Percentiles rank a stretch among this genome's conserved stretches.
phyloP scores from a whole-genome alignment of 352 stramenopile species.

The Phytophthora europaea region DNA sequence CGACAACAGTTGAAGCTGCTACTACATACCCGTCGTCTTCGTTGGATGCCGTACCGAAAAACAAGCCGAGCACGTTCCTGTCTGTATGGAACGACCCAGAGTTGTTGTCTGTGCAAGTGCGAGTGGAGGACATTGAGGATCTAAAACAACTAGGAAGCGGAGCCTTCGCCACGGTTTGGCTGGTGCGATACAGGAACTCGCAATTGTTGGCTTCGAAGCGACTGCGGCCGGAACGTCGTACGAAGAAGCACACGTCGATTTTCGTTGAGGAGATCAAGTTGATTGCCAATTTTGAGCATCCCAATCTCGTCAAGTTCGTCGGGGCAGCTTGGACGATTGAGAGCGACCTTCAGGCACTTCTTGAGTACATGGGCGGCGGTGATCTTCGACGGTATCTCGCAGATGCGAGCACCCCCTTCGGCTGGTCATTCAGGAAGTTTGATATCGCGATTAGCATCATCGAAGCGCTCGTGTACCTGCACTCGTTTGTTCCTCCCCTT shows the following conservation, averaged over 20 bases:
- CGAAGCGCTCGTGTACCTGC: slow-evolving; percentile 51
- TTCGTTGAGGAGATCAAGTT: slow-evolving; percentile 60
- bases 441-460: slow-evolving; percentile 49
- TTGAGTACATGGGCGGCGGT: slow-evolving; percentile 52
- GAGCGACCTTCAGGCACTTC: slow-evolving; percentile 47
- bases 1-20: slow-evolving; percentile 6
- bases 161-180: slow-evolving; percentile 43
- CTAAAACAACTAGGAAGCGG: slow-evolving; percentile 35
- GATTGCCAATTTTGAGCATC: slow-evolving; percentile 53
- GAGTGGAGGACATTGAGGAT: slow-evolving; percentile 40
- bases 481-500: slow-evolving; percentile 45
- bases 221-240: slow-evolving; percentile 26
- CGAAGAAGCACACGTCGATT: slow-evolving; percentile 43
- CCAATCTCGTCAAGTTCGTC: slow-evolving; percentile 53
- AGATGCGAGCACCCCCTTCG: slow-evolving; percentile 7
- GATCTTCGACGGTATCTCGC: slow-evolving; percentile 45
- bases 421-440: slow-evolving; percentile 39
- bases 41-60: slow-evolving; percentile 10
- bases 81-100: slow-evolving; percentile 44
- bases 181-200: slow-evolving; percentile 34
- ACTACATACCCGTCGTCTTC: slow-evolving; percentile 13
- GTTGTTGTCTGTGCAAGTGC: slow-evolving; percentile 37
- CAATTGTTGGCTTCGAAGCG: slow-evolving; percentile 43
- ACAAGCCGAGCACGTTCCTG: slow-evolving; percentile 24
- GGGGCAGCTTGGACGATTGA: slow-evolving; percentile 55